Percentiles rank a stretch among this genome's conserved stretches.
Evolutionary conservation across 2,329 filamentous ascomycete genomes (phyloP).

Genomic region (Alternaria brassicae): DNA sequence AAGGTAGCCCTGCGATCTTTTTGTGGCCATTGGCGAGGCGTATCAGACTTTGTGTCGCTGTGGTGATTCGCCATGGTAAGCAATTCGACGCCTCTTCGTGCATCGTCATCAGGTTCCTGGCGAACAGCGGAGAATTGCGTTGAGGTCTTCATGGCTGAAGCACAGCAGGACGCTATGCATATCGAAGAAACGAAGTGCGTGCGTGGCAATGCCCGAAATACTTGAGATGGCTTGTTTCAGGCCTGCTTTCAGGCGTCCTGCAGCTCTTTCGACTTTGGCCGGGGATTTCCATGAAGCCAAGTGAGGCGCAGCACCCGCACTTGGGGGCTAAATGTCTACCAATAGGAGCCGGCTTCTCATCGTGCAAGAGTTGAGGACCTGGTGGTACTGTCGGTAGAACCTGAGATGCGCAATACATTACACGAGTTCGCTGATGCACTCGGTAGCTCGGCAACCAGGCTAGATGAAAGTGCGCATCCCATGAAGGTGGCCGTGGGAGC

Average conservation of each 20-base stretch:
- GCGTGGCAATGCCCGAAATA: not conserved
- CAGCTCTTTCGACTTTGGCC: not conserved
- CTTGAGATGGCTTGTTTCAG: not conserved
- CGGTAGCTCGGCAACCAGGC: too few species aligned
- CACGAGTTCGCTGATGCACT: not conserved
- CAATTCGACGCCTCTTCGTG: conserved; percentile 15
- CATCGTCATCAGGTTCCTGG: conserved; percentile 9
- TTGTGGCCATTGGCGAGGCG: not conserved
- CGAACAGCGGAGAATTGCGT: conserved; percentile 12
- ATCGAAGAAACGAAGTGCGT: not conserved
- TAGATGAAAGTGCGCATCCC: not conserved
- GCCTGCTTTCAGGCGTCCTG: conserved; percentile 14
- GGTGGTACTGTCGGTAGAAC: not conserved
- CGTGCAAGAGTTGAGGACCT: not conserved
- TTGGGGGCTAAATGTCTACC: not conserved
- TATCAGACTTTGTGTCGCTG: conserved; percentile 1
- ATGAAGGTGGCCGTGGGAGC: not conserved
- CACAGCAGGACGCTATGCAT: not conserved
- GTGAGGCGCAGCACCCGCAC: conserved; percentile 22
- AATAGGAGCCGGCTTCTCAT: not conserved
- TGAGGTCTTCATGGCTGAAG: not conserved
- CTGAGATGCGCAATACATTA: not conserved
- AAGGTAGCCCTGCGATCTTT: not conserved
- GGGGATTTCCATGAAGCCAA: conserved; percentile 14
- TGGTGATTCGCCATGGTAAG: conserved; percentile 4